Evolutionary conservation across 140 eudicot genomes (phyloP).

Genomic region (Erigeron philadelphicus): DNA sequence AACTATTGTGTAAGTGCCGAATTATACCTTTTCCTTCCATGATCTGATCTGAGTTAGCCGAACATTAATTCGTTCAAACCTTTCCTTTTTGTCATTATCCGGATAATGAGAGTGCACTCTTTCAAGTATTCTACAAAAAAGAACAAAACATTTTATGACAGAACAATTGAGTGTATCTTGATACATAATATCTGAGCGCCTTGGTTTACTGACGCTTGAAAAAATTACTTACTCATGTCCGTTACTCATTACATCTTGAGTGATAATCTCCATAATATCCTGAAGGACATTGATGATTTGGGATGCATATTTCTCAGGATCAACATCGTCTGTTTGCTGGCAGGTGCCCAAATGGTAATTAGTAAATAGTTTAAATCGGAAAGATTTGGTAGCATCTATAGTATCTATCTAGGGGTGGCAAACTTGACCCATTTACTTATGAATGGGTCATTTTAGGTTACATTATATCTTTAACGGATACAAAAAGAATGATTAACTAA

Average conservation of each 20-base stretch:
- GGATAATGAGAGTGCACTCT: conserved; percentile 36
- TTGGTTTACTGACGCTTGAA: conserved; percentile 4
- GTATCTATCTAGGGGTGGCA: background rate
- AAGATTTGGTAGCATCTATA: background rate
- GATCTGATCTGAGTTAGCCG: conserved; percentile 40
- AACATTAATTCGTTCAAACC: conserved; percentile 66
- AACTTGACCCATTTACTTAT: background rate
- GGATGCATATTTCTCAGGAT: conserved; percentile 48
- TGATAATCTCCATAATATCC: conserved; percentile 91
- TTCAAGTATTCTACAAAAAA: conserved; percentile 53
- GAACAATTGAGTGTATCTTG: background rate
- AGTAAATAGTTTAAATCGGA: conserved; percentile 17
- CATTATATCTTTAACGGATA: background rate
- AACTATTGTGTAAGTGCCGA: conserved; percentile 15
- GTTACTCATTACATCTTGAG: conserved; percentile 75
- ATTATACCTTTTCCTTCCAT: conserved; percentile 88
- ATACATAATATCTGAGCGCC: background rate
- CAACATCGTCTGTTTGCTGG: conserved; percentile 52
- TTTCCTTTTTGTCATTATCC: conserved; percentile 52
- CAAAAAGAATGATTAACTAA: background rate
- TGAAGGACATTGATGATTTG: conserved; percentile 82
- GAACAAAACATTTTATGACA: conserved; percentile 5
- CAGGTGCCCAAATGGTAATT: conserved; percentile 17
- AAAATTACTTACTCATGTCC: conserved; percentile 70
- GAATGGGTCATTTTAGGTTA: background rate